These are phyloP conservation scores for Paraphoma sp. DNA, from an alignment of 2,329 filamentous ascomycete species.

Conservation along the genomic window DNA sequence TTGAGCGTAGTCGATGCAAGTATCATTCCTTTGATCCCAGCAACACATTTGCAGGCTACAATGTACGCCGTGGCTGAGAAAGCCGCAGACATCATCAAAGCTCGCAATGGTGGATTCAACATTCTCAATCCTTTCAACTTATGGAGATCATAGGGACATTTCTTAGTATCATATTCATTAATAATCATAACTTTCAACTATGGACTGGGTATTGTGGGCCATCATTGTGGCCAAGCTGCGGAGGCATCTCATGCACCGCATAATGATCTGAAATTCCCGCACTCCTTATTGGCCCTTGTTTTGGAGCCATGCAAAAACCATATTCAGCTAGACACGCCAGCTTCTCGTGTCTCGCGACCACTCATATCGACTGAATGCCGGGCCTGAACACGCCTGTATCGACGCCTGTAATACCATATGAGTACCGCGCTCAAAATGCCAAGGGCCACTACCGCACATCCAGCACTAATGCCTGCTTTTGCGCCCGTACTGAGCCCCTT, in stretches of 20 bases:
- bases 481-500: background rate
- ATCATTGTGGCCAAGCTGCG: background rate
- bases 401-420: background rate
- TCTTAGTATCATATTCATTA: background rate
- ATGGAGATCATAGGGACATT: background rate
- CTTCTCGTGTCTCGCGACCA: background rate
- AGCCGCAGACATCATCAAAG: constrained; percentile 41
- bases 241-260: background rate
- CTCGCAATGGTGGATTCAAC: constrained; percentile 5
- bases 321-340: background rate
- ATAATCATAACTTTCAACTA: background rate
- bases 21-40: constrained; percentile 37
- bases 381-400: background rate
- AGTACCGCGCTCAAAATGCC: background rate
- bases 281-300: background rate
- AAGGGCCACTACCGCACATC: background rate
- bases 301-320: background rate
- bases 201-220: background rate
- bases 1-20: constrained; percentile 42
- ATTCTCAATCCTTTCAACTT: background rate
- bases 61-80: constrained; percentile 44
- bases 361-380: background rate
- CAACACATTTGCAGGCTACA: constrained; percentile 35
- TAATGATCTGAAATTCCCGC: background rate
- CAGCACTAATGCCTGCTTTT: background rate